Evolutionary conservation across 768 basidiomycete species (phyloP).

Genomic region (Gautieria morchelliformis): DNA sequence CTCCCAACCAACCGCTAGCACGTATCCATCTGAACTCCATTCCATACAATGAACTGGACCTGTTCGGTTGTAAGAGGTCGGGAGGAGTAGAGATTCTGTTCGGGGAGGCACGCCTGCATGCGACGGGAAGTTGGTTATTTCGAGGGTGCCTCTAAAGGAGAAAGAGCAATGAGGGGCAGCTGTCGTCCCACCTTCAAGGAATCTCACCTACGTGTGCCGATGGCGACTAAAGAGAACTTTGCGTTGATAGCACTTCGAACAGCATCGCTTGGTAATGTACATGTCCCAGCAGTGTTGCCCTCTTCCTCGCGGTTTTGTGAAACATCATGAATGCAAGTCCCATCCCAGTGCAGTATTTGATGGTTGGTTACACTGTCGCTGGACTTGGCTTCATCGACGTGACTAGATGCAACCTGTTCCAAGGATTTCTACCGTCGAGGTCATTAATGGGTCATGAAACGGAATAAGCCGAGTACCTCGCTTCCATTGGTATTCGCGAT

Average conservation of each 20-base stretch:
- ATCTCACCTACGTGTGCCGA: constrained; percentile 62
- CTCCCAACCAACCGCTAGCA: constrained; percentile 86
- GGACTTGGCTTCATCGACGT: not conserved
- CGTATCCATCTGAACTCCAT: constrained; percentile 96
- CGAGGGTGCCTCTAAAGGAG: constrained; percentile 47
- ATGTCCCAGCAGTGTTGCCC: constrained; percentile 26
- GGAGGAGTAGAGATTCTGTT: constrained; percentile 54
- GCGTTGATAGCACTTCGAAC: constrained; percentile 60
- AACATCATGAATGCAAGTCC: constrained; percentile 72
- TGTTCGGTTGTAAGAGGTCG: constrained; percentile 46
- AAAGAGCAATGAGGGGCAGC: not conserved
- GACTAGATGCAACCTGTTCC: not conserved
- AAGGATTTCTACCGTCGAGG: not conserved
- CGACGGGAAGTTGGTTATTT: constrained; percentile 61
- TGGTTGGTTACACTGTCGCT: not conserved
- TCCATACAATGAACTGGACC: constrained; percentile 63
- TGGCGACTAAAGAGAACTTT: constrained; percentile 73
- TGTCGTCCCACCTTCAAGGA: not conserved
- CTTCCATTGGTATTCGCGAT: not conserved
- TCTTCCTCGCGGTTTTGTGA: constrained; percentile 70
- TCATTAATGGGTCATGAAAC: too few species aligned
- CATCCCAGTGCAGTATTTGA: constrained; percentile 42
- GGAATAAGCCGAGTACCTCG: not conserved
- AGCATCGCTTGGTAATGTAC: constrained; percentile 62
- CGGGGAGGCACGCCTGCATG: constrained; percentile 46